A percentile compares a stretch with the other conserved stretches of the same genome.
Evolutionary conservation across 768 basidiomycete species (phyloP).

Genomic region (Gymnopilus dilepis): DNA sequence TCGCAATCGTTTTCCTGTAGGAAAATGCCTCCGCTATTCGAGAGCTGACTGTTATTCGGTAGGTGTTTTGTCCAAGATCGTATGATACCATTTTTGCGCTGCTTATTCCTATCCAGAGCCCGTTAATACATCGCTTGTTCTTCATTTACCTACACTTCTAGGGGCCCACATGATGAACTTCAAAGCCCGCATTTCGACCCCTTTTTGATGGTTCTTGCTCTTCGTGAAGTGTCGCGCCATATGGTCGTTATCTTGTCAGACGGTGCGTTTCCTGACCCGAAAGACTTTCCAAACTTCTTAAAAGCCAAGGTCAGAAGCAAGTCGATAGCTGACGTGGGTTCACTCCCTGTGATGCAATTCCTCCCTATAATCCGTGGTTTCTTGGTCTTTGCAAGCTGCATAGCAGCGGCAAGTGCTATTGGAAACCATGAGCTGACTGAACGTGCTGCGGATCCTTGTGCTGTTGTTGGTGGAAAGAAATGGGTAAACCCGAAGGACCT

Average conservation of each 20-base stretch:
- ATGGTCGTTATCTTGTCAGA: constrained; percentile 24
- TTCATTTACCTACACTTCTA: constrained; percentile 1
- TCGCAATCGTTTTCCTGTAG: too few relatives aligned
- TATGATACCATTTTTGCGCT: background rate
- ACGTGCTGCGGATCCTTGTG: constrained; percentile 51
- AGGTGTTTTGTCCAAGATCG: background rate
- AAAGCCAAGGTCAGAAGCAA: background rate
- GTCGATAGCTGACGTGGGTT: background rate
- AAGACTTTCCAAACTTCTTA: constrained; percentile 8
- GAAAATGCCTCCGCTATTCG: too few relatives aligned
- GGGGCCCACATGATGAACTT: constrained; percentile 19
- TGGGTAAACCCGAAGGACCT: constrained; percentile 61
- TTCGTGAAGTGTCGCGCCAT: constrained; percentile 12
- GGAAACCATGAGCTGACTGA: background rate
- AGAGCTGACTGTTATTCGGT: background rate
- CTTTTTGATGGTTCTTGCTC: constrained; percentile 6
- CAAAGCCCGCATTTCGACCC: constrained; percentile 22
- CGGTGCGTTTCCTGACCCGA: background rate
- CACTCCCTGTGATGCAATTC: constrained; percentile 12
- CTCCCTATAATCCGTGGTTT: constrained; percentile 16
- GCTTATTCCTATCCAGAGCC: background rate
- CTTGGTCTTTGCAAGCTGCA: constrained; percentile 16
- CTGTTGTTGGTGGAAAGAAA: constrained; percentile 56
- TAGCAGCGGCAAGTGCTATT: constrained; percentile 12
- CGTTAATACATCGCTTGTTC: background rate